These are phyloP conservation scores for Pterocarpus santalinus DNA, from an alignment of 306 rosid species.

Conservation along the genomic window DNA sequence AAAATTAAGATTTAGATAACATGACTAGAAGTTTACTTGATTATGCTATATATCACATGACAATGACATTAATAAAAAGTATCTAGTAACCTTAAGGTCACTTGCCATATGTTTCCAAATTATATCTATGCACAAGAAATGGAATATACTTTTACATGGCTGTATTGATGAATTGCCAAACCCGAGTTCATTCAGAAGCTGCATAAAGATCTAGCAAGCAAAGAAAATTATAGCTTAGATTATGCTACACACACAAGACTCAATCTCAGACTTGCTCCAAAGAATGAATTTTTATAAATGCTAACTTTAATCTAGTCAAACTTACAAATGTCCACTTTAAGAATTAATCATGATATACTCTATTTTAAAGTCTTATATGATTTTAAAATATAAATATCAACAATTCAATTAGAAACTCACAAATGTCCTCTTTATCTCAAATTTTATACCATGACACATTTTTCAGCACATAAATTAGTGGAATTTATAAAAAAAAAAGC, in stretches of 20 bases:
- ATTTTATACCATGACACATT: too few relatives aligned
- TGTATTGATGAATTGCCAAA: constrained; percentile 80
- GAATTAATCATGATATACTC: neutral
- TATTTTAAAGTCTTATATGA: neutral
- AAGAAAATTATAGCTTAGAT: constrained; percentile 23
- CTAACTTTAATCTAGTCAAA: too few relatives aligned
- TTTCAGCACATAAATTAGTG: too few relatives aligned
- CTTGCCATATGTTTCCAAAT: too few relatives aligned
- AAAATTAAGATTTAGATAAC: too few relatives aligned
- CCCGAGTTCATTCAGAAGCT: constrained; percentile 80
- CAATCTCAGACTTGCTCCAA: neutral
- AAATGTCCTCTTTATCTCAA: constrained; percentile 11
- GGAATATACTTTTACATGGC: constrained; percentile 69
- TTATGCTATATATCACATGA: too few relatives aligned
- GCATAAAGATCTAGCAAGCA: constrained; percentile 45
- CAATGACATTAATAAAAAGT: too few relatives aligned
- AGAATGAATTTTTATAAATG: neutral
- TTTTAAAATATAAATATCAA: neutral
- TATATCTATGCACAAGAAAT: too few relatives aligned
- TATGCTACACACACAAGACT: neutral
- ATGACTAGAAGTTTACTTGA: too few relatives aligned
- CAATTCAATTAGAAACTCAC: constrained; percentile 5
- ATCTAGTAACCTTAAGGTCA: too few relatives aligned
- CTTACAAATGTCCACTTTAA: neutral
- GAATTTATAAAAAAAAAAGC: too few relatives aligned